These are phyloP conservation scores for Colletotrichum costaricense DNA, from an alignment of 2,329 filamentous ascomycete genomes.

Conservation along the genomic window DNA sequence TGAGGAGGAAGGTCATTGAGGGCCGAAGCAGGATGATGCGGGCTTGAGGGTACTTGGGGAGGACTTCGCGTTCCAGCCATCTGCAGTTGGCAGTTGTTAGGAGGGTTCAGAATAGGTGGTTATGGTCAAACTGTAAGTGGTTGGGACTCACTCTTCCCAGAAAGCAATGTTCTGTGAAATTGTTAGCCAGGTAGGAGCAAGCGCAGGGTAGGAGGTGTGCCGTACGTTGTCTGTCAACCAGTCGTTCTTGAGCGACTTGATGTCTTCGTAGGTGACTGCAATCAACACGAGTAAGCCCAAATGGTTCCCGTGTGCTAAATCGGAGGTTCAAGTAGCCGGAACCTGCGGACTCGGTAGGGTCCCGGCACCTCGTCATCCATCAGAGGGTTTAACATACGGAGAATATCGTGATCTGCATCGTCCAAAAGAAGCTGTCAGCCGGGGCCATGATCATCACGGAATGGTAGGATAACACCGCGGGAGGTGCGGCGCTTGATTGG, in stretches of 20 bases:
- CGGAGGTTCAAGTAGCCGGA: background rate
- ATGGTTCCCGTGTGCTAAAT: background rate
- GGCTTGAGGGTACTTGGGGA: conserved; percentile 82
- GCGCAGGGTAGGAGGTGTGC: background rate
- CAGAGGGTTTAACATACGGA: conserved; percentile 32
- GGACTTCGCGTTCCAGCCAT: conserved; percentile 90
- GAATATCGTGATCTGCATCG: conserved; percentile 46
- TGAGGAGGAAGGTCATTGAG: conserved; percentile 91
- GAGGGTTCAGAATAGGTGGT: background rate
- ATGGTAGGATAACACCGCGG: background rate
- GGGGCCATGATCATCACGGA: too few relatives aligned
- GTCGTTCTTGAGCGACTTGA: conserved; percentile 88
- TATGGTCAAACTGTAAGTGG: too few relatives aligned
- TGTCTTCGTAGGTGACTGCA: conserved; percentile 86
- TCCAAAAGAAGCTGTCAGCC: conserved; percentile 17
- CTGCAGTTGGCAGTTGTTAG: conserved; percentile 48
- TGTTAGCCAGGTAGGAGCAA: conserved; percentile 39
- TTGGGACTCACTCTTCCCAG: conserved; percentile 85
- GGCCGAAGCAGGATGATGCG: conserved; percentile 92
- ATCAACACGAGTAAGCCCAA: conserved; percentile 13
- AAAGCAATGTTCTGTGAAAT: conserved; percentile 84
- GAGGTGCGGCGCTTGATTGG: background rate
- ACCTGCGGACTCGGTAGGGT: background rate
- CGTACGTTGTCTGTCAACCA: conserved; percentile 96
- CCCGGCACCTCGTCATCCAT: background rate